A percentile compares a stretch with the other conserved stretches of the same genome.
Evolutionary conservation across 2,329 filamentous ascomycete genomes (phyloP).

Genomic region (Paracoccidioides lutzii): DNA sequence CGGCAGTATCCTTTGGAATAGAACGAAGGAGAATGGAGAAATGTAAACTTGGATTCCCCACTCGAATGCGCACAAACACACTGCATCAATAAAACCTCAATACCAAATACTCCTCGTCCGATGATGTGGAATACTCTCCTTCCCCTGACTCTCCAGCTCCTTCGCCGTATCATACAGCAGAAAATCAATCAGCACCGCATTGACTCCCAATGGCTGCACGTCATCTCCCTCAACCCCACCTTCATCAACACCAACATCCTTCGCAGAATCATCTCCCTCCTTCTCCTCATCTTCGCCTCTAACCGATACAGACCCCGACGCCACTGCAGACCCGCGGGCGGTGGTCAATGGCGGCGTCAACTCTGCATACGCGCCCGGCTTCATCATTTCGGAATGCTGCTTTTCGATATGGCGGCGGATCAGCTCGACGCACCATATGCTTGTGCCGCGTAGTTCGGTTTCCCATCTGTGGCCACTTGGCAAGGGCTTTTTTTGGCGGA

Average conservation of each 20-base stretch:
- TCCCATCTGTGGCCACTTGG: constrained; percentile 66
- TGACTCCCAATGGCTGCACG: constrained; percentile 41
- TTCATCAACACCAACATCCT: constrained; percentile 5
- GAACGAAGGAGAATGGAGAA: neutral
- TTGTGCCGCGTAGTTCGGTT: constrained; percentile 78
- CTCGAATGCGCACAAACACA: neutral
- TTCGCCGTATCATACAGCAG: constrained; percentile 95
- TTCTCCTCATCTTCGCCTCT: neutral
- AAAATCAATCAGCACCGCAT: constrained; percentile 92
- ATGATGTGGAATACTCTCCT: constrained; percentile 59
- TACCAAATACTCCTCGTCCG: constrained; percentile 93
- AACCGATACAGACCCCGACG: constrained; percentile 3
- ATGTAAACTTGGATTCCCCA: neutral
- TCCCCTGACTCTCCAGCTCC: constrained; percentile 54
- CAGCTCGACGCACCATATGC: constrained; percentile 91
- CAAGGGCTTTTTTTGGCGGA: constrained; percentile 52
- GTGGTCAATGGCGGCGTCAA: neutral
- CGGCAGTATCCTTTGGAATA: neutral
- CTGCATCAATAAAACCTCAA: constrained; percentile 28
- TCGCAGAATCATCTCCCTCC: neutral
- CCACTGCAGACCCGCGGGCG: constrained; percentile 5
- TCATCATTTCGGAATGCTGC: constrained; percentile 52
- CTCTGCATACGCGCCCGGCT: constrained; percentile 5
- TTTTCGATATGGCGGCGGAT: constrained; percentile 67
- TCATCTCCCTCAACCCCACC: constrained; percentile 3